Percentiles rank a stretch among this genome's conserved stretches.
These are phyloP conservation scores for Actinidia arguta DNA, from an alignment of 179 eudicot genomes.

Conservation along the genomic window DNA sequence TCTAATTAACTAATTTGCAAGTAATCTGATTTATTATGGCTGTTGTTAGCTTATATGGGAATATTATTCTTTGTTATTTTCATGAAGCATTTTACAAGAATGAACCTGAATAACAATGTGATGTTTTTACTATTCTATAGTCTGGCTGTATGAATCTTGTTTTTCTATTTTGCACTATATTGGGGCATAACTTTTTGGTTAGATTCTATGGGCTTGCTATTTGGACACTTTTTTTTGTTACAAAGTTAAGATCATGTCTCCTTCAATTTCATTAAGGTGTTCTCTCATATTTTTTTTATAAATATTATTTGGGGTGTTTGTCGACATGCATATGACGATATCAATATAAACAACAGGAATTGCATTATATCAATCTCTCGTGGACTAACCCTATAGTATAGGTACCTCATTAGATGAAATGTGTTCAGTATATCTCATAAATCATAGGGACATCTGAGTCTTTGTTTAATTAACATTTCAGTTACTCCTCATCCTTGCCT, in stretches of 20 bases:
- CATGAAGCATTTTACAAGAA: background rate
- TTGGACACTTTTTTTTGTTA: no score
- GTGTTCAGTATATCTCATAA: background rate
- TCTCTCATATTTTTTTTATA: background rate
- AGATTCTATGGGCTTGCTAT: background rate
- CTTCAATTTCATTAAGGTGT: background rate
- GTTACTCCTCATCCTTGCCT: background rate
- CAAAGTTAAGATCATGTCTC: background rate
- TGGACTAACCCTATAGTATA: background rate
- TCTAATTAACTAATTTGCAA: background rate
- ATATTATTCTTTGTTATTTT: background rate
- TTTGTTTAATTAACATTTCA: background rate
- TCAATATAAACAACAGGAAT: background rate
- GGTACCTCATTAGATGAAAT: background rate
- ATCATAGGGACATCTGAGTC: background rate
- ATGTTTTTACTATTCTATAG: background rate
- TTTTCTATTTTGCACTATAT: background rate
- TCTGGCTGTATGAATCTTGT: background rate
- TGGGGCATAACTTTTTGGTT: background rate
- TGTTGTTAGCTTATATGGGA: background rate
- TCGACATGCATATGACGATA: background rate
- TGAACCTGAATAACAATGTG: background rate
- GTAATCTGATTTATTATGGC: background rate
- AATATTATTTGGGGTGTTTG: background rate
- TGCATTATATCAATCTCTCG: background rate